Evolutionary conservation across 441 rosid genomes (phyloP).

Genomic region (Bocquillonia castaneifolia): DNA sequence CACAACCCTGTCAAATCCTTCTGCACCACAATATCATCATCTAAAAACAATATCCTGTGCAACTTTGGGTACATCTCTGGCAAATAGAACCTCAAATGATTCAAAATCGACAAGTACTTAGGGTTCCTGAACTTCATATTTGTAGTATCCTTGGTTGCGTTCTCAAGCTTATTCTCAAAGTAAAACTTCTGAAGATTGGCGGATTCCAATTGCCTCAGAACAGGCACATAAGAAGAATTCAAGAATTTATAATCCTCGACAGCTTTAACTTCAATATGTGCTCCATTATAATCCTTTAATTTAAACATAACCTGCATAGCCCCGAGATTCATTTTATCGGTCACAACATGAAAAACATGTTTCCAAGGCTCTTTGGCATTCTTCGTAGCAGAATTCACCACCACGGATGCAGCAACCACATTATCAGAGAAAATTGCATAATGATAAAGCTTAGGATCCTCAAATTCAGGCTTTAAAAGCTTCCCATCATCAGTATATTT

Average conservation of each 20-base stretch:
- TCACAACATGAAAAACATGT: constrained; percentile 92
- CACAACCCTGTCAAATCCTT: constrained; percentile 88
- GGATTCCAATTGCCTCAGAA: constrained; percentile 78
- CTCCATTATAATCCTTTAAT: constrained; percentile 83
- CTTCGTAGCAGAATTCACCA: constrained; percentile 89
- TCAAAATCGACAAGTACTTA: constrained; percentile 81
- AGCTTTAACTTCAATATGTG: constrained; percentile 89
- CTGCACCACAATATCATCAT: constrained; percentile 92
- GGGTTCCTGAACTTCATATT: constrained; percentile 98
- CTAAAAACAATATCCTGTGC: constrained; percentile 80
- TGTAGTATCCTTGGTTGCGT: constrained; percentile 82
- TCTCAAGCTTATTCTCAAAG: constrained; percentile 92
- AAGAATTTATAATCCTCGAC: constrained; percentile 87
- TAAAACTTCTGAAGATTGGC: constrained; percentile 86
- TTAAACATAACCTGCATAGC: constrained; percentile 98
- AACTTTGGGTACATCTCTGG: constrained; percentile 89
- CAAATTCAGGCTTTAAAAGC: constrained; percentile 47
- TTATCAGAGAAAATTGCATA: constrained; percentile 88
- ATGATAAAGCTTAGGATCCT: constrained; percentile 77
- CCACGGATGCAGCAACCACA: constrained; percentile 82
- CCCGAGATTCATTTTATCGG: constrained; percentile 93
- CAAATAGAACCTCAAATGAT: constrained; percentile 85
- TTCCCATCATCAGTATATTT: constrained; percentile 73
- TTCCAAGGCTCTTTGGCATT: constrained; percentile 86
- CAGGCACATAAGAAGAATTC: constrained; percentile 90